Percentiles rank a stretch among this genome's conserved stretches.
These are phyloP conservation scores for Raffaelea albimanens DNA, from an alignment of 2,329 filamentous ascomycete species.

Conservation along the genomic window DNA sequence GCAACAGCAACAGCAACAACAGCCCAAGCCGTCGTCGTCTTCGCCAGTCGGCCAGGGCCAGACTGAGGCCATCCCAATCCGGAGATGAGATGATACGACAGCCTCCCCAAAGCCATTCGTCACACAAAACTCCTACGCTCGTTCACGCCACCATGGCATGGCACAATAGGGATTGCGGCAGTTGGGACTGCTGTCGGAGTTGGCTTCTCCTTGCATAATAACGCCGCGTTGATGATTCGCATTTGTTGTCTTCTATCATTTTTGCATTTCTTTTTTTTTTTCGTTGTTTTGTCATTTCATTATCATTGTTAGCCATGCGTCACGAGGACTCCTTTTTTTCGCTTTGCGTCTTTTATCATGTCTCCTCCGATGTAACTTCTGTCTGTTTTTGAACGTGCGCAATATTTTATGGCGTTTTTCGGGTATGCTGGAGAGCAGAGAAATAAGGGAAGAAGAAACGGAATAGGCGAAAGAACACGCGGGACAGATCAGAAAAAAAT, in stretches of 20 bases:
- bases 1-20: not conserved
- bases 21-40: not conserved
- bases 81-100: conserved; percentile 36
- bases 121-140: too few species aligned
- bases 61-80: conserved; percentile 52
- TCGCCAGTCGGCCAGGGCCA: conserved; percentile 9
- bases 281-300: not conserved
- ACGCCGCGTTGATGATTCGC: not conserved
- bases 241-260: not conserved
- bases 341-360: too few species aligned
- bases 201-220: not conserved
- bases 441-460: not conserved
- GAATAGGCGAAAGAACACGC: not conserved
- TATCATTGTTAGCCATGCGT: not conserved
- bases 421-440: not conserved
- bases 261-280: not conserved
- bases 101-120: too few species aligned
- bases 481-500: not conserved
- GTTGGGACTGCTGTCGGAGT: too few species aligned
- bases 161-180: too few species aligned
- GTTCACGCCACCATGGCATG: too few species aligned
- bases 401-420: not conserved
- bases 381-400: conserved; percentile 2
- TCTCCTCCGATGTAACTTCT: too few species aligned
- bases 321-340: not conserved